Conservation (phyloP, 768 basidiomycete genomes). For the Leucosporidium creatinivorum region DNA sequence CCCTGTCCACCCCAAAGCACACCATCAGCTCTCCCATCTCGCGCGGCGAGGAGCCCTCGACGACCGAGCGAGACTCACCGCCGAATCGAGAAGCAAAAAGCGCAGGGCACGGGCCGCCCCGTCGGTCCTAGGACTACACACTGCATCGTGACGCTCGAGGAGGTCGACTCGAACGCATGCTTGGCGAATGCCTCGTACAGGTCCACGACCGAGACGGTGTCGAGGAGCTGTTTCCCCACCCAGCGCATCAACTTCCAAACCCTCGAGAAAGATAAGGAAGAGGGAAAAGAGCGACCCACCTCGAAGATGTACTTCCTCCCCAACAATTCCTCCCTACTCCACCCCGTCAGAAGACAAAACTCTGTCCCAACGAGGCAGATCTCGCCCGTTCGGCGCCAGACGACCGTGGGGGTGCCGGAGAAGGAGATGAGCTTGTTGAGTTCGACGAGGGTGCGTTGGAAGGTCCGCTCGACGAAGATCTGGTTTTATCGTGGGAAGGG, state of each 20-base stretch:
- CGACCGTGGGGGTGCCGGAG: constrained; percentile 92
- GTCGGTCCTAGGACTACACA: constrained; percentile 79
- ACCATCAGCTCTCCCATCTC: too few relatives aligned
- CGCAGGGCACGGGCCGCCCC: constrained; percentile 76
- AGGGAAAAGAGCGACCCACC: constrained; percentile 32
- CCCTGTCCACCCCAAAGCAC: too few relatives aligned
- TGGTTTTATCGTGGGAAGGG: neutral
- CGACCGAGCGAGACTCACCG: constrained; percentile 67
- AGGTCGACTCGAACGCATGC: constrained; percentile 96
- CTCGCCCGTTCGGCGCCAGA: constrained; percentile 97
- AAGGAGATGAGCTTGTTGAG: constrained; percentile 94
- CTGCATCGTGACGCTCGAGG: constrained; percentile 78
- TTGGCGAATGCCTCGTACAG: constrained; percentile 96
- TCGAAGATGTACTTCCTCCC: constrained; percentile 53
- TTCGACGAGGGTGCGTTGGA: constrained; percentile 88
- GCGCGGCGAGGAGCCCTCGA: too few relatives aligned
- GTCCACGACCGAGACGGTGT: constrained; percentile 88
- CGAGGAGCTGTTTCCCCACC: constrained; percentile 60
- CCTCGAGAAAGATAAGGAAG: neutral
- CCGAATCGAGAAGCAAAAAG: constrained; percentile 93
- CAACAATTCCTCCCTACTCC: constrained; percentile 74
- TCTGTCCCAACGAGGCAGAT: constrained; percentile 94
- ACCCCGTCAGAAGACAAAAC: constrained; percentile 88
- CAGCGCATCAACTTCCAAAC: too few relatives aligned
- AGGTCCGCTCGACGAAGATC: constrained; percentile 81